Evolutionary conservation across 805 yeast genomes (phyloP).

Genomic region (Pichia manshurica): DNA sequence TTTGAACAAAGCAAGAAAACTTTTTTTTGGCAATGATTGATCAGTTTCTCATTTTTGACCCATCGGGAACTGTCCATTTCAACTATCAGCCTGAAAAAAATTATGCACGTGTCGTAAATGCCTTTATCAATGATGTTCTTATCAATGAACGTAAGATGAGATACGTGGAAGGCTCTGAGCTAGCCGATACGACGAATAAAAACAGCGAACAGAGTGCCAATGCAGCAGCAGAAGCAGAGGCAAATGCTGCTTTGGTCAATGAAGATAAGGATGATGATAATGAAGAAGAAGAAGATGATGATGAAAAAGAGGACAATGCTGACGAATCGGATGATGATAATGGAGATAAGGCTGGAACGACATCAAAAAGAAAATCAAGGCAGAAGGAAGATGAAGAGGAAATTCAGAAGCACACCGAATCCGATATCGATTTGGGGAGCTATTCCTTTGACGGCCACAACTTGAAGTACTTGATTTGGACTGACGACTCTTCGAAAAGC

Average conservation of each 20-base stretch:
- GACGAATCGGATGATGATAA: conserved; percentile 3
- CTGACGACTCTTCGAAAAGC: conserved; percentile 32
- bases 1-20: conserved; percentile 18
- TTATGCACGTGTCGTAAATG: conserved; percentile 38
- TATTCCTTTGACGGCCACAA: conserved; percentile 37
- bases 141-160: conserved; percentile 35
- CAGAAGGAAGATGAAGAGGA: conserved; percentile 20
- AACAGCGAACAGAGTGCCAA: background rate
- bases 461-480: conserved; percentile 36
- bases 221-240: conserved; percentile 8
- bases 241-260: conserved; percentile 3
- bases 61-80: conserved; percentile 50
- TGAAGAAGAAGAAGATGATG: conserved; percentile 7
- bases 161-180: conserved; percentile 20
- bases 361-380: conserved; percentile 11
- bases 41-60: conserved; percentile 43
- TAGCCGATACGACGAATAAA: background rate
- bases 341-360: background rate
- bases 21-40: conserved; percentile 35
- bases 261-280: background rate
- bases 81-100: conserved; percentile 36
- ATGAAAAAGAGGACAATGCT: background rate
- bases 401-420: conserved; percentile 20
- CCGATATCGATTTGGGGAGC: conserved; percentile 22
- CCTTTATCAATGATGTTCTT: conserved; percentile 44